A percentile compares a stretch with the other conserved stretches of the same genome.
Evolutionary conservation across 1,284 basidiomycete species (phyloP).

Genomic region (Cryptococcus floricola): DNA sequence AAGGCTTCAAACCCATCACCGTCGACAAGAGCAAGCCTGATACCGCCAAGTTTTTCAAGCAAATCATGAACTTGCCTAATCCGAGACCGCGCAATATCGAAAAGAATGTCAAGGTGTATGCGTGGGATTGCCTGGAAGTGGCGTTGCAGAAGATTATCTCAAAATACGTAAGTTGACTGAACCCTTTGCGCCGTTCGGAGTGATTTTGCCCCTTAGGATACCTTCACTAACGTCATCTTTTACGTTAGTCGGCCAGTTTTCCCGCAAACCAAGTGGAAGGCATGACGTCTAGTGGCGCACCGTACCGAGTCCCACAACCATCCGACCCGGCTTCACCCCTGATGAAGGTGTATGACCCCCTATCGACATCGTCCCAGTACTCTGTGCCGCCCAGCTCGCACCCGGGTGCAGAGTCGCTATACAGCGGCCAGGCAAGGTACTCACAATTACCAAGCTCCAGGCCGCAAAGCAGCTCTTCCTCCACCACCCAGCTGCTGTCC

Average conservation of each 20-base stretch:
- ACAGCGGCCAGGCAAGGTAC: background rate
- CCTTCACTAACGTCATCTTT: background rate
- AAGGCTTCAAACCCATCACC: conserved; percentile 85
- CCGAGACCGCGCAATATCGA: conserved; percentile 95
- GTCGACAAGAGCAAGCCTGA: conserved; percentile 80
- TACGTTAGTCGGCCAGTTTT: conserved; percentile 26
- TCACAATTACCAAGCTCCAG: background rate
- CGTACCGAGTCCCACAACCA: background rate
- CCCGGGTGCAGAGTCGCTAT: background rate
- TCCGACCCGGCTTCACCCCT: conserved; percentile 10
- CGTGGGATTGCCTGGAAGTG: conserved; percentile 75
- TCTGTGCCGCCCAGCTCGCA: background rate
- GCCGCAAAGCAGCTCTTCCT: background rate
- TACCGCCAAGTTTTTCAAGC: conserved; percentile 80
- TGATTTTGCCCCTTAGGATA: background rate
- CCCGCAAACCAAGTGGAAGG: conserved; percentile 8
- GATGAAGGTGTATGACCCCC: background rate
- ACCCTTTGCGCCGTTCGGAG: background rate
- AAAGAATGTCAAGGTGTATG: conserved; percentile 96
- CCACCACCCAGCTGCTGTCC: too few relatives aligned
- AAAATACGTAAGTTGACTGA: conserved; percentile 73
- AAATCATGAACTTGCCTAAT: conserved; percentile 91
- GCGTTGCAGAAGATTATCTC: conserved; percentile 88
- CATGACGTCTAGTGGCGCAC: conserved; percentile 14
- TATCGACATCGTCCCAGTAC: background rate